A percentile compares a stretch with the other conserved stretches of the same genome.
Evolutionary conservation across 306 rosid species (phyloP).

Genomic region (Prunus mongolica): DNA sequence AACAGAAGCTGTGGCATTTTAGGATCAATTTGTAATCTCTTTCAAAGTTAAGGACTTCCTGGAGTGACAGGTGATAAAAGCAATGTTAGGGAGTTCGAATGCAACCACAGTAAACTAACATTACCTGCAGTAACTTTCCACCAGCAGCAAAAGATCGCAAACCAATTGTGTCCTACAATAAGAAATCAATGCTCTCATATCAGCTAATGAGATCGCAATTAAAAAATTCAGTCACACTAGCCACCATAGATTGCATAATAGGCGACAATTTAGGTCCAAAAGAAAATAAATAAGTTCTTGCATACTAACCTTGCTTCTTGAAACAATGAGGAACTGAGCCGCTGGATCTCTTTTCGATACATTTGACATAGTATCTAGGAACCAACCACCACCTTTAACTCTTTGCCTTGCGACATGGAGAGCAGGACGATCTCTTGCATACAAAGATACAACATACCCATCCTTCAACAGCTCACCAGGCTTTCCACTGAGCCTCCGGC

Average conservation of each 20-base stretch:
- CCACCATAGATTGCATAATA: conserved; percentile 19
- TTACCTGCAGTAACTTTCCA: conserved; percentile 94
- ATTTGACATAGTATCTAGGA: conserved; percentile 69
- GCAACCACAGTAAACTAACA: background rate
- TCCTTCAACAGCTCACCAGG: conserved; percentile 74
- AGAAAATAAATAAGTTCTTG: conserved; percentile 16
- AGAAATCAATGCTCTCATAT: conserved; percentile 20
- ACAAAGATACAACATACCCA: conserved; percentile 75
- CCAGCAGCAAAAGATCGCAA: conserved; percentile 95
- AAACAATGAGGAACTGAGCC: conserved; percentile 76
- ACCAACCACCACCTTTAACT: conserved; percentile 95
- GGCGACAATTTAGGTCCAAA: background rate
- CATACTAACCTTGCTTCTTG: conserved; percentile 77
- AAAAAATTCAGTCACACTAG: conserved; percentile 1
- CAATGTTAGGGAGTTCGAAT: background rate
- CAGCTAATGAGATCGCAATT: conserved; percentile 28
- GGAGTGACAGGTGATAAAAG: conserved; percentile 8
- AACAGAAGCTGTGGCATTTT: conserved; percentile 5
- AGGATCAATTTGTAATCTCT: background rate
- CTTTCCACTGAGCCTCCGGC: conserved; percentile 60
- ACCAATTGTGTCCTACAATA: conserved; percentile 84
- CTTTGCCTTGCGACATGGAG: conserved; percentile 88
- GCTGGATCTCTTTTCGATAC: conserved; percentile 98
- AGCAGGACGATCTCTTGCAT: conserved; percentile 64
- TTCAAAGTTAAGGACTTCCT: conserved; percentile 1